Evolutionary conservation across 2,329 filamentous ascomycete genomes (phyloP).

Genomic region (Atkinsonella hypoxylon): DNA sequence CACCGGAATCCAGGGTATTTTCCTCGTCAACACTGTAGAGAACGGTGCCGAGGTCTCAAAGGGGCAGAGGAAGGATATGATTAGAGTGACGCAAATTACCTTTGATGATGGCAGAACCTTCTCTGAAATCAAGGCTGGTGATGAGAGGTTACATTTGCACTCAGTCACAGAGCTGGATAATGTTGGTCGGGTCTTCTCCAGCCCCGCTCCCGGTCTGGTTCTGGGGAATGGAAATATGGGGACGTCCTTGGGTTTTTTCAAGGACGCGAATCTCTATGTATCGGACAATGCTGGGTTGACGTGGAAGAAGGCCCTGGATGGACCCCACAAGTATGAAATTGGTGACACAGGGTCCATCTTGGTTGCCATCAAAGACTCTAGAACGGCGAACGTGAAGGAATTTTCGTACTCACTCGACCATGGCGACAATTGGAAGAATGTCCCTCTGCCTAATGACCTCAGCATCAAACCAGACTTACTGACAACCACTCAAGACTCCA

Average conservation of each 20-base stretch:
- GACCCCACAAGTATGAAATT: conserved; percentile 91
- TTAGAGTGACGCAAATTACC: conserved; percentile 70
- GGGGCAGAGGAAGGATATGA: conserved; percentile 40
- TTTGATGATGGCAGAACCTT: conserved; percentile 94
- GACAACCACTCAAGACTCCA: conserved; percentile 86
- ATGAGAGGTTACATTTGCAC: conserved; percentile 71
- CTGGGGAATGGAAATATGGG: conserved; percentile 94
- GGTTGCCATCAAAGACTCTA: conserved; percentile 67
- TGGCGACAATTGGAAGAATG: conserved; percentile 68
- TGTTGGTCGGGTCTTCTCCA: conserved; percentile 79
- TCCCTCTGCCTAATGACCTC: conserved; percentile 52
- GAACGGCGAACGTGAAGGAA: conserved; percentile 44
- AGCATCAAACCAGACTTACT: conserved; percentile 62
- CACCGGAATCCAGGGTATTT: conserved; percentile 79
- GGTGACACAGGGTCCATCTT: conserved; percentile 86
- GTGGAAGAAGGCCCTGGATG: conserved; percentile 64
- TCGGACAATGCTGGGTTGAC: conserved; percentile 84
- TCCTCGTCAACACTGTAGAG: conserved; percentile 77
- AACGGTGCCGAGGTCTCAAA: conserved; percentile 69
- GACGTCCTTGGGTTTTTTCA: conserved; percentile 55
- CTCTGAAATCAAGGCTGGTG: conserved; percentile 55
- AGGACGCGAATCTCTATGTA: conserved; percentile 69
- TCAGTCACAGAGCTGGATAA: conserved; percentile 81
- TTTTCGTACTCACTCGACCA: conserved; percentile 76
- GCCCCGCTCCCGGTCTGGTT: conserved; percentile 80